A percentile compares a stretch with the other conserved stretches of the same genome.
Conservation (phyloP, 176 grass and related monocot genomes). For the Chrysopogon serrulatus region DNA sequence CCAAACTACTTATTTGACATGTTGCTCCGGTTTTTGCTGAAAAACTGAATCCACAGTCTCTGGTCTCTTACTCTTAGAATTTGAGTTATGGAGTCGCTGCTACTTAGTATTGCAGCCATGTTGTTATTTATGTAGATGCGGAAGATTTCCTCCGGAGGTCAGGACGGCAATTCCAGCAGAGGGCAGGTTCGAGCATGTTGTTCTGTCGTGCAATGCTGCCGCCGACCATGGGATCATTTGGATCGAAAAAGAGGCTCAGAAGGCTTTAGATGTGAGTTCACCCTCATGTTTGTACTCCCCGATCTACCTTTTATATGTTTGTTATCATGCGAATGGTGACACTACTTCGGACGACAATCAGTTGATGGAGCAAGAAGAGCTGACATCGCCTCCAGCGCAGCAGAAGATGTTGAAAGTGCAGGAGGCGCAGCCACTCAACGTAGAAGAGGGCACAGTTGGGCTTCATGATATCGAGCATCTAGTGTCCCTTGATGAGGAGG, state of each 20-base stretch:
- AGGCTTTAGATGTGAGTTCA: conserved; percentile 42
- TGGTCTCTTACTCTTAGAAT: not conserved
- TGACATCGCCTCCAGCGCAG: not conserved
- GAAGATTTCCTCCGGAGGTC: conserved; percentile 40
- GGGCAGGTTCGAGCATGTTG: conserved; percentile 48
- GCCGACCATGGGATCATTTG: conserved; percentile 49
- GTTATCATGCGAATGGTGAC: not conserved
- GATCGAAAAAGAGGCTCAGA: conserved; percentile 50
- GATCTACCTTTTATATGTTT: not conserved
- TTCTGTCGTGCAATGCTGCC: conserved; percentile 43
- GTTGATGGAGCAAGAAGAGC: conserved; percentile 20
- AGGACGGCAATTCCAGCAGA: conserved; percentile 35
- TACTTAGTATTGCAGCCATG: not conserved
- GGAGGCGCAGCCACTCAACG: not conserved
- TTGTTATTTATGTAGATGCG: conserved; percentile 33
- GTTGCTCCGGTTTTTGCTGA: not conserved
- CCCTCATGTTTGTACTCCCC: not conserved
- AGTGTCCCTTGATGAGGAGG: not conserved
- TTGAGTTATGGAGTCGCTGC: not conserved
- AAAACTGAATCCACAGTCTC: not conserved
- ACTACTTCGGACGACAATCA: not conserved
- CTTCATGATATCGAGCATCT: not conserved
- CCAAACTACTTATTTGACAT: not conserved
- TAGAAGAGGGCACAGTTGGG: not conserved
- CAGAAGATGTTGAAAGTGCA: conserved; percentile 11